Conservation (phyloP, 768 basidiomycete species). For the Lyophyllum atratum region DNA sequence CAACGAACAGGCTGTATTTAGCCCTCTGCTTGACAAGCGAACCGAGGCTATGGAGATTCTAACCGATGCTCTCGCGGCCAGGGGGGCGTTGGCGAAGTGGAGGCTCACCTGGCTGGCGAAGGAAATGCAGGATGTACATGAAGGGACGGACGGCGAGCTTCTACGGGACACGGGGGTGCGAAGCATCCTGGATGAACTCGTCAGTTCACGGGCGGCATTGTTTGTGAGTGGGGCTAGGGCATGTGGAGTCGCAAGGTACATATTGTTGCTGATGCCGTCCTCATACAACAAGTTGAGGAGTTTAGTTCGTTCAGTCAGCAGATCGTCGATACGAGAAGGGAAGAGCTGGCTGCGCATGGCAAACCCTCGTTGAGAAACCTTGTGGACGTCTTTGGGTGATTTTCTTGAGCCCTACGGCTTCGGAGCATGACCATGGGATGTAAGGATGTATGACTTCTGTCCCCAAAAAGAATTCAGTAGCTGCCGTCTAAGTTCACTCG, state of each 20-base stretch:
- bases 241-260: constrained; percentile 51
- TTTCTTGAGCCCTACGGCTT: neutral
- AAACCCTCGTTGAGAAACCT: constrained; percentile 34
- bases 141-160: constrained; percentile 27
- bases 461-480: neutral
- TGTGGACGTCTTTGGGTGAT: constrained; percentile 45
- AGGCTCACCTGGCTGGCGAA: constrained; percentile 44
- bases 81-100: constrained; percentile 41
- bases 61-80: constrained; percentile 40
- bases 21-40: constrained; percentile 37
- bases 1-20: neutral
- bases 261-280: neutral
- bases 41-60: constrained; percentile 47
- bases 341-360: constrained; percentile 18
- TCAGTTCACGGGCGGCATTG: constrained; percentile 46
- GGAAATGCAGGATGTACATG: constrained; percentile 16
- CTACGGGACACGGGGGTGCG: constrained; percentile 50
- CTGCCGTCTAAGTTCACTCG: neutral
- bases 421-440: neutral
- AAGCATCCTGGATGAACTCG: constrained; percentile 60
- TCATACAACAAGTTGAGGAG: constrained; percentile 15
- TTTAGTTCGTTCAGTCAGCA: constrained; percentile 56
- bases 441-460: too few relatives aligned
- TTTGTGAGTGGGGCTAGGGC: constrained; percentile 52
- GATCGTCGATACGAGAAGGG: constrained; percentile 44